Percentiles rank a stretch among this genome's conserved stretches.
phyloP scores from a whole-genome alignment of 768 basidiomycete genomes.

The Hygrocybe coccinea region DNA sequence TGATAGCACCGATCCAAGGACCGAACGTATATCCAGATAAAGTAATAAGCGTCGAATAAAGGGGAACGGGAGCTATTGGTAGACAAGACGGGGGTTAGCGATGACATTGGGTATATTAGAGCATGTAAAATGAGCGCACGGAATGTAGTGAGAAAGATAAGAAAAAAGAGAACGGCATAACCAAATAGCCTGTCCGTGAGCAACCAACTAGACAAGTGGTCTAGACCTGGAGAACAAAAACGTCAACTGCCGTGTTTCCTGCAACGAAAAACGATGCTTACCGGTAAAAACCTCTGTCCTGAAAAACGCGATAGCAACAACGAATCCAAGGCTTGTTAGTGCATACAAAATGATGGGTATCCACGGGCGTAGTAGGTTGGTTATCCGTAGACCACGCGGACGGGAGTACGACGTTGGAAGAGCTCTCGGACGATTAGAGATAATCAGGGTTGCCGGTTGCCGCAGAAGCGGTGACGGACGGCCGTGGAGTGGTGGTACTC shows the following conservation, averaged over 20 bases:
- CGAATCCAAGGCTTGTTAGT: conserved; percentile 69
- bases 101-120: neutral
- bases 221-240: conserved; percentile 53
- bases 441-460: conserved; percentile 15
- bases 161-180: conserved; percentile 69
- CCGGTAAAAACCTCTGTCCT: conserved; percentile 77
- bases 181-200: conserved; percentile 68
- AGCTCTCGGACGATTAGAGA: conserved; percentile 16
- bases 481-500: conserved; percentile 5
- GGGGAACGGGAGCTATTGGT: conserved; percentile 71
- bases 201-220: conserved; percentile 75
- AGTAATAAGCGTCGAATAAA: conserved; percentile 91
- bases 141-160: conserved; percentile 84
- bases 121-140: conserved; percentile 47
- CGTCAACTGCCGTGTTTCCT: neutral
- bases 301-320: conserved; percentile 80
- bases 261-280: conserved; percentile 35
- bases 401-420: conserved; percentile 30
- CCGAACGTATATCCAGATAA: conserved; percentile 90
- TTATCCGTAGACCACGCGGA: conserved; percentile 49
- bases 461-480: conserved; percentile 13
- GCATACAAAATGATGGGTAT: conserved; percentile 73
- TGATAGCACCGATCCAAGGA: conserved; percentile 73
- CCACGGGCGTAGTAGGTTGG: conserved; percentile 65
- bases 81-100: conserved; percentile 4